Conservation (phyloP, 176 grass and related monocot species). For the Pharus latifolius region DNA sequence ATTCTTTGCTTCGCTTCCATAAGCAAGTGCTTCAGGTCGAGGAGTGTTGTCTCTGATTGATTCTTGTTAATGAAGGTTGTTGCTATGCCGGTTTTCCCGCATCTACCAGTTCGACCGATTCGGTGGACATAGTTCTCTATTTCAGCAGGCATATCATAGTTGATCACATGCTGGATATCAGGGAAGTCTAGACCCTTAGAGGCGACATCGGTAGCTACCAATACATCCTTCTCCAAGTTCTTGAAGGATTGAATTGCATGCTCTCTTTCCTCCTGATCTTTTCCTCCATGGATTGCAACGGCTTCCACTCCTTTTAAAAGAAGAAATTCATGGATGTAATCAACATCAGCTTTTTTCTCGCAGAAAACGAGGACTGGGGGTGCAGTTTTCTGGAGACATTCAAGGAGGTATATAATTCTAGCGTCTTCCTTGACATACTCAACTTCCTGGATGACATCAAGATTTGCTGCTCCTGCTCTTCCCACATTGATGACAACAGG, state of each 20-base stretch:
- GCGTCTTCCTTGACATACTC: conserved; percentile 99
- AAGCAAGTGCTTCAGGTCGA: conserved; percentile 83
- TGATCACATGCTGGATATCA: conserved; percentile 95
- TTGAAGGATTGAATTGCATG: conserved; percentile 75
- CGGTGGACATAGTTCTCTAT: conserved; percentile 95
- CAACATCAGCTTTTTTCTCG: conserved; percentile 86
- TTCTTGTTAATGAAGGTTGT: conserved; percentile 99
- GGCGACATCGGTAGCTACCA: conserved; percentile 93
- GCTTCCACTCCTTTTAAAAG: conserved; percentile 96
- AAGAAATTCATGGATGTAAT: conserved; percentile 92
- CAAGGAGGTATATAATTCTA: conserved; percentile 81
- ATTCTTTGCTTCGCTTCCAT: conserved; percentile 94
- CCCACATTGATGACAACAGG: conserved; percentile 86
- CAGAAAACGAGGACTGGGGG: conserved; percentile 88
- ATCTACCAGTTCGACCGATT: conserved; percentile 89
- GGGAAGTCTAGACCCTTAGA: conserved; percentile 97
- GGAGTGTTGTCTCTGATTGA: conserved; percentile 72
- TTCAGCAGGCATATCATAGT: conserved; percentile 92
- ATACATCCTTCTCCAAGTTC: conserved; percentile 62
- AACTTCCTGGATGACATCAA: conserved; percentile 96
- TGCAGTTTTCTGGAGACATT: conserved; percentile 88
- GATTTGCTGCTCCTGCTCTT: conserved; percentile 86
- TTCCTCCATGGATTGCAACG: conserved; percentile 79
- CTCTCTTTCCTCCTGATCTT: conserved; percentile 96
- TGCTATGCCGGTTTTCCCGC: conserved; percentile 84